phyloP scores from a whole-genome alignment of 345 rosid genomes.

The Pistacia integerrima region DNA sequence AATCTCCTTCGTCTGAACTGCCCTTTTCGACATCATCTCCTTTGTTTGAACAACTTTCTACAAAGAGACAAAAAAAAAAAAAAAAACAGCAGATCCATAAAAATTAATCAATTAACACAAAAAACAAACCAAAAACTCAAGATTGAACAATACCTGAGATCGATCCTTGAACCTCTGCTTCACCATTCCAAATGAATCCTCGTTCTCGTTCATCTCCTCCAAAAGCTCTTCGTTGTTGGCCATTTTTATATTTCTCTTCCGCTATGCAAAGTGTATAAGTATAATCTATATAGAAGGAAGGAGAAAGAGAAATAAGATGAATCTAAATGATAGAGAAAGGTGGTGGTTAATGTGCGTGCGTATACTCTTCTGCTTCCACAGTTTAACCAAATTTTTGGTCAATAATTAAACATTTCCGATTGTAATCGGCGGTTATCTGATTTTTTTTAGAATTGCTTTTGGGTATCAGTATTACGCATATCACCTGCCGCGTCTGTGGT shows the following conservation, averaged over 20 bases:
- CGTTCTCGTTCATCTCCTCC: slow-evolving; percentile 36
- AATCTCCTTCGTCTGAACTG: slow-evolving; percentile 77
- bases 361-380: no score
- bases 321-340: background rate
- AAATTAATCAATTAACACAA: background rate
- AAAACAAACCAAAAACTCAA: slow-evolving; percentile 6
- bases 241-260: slow-evolving; percentile 34
- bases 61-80: background rate
- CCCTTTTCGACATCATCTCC: slow-evolving; percentile 81
- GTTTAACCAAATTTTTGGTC: no score
- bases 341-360: no score
- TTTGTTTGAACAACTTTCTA: slow-evolving; percentile 75
- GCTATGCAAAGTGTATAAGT: no score
- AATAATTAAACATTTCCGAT: no score
- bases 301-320: background rate
- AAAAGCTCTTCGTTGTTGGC: slow-evolving; percentile 41
- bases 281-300: background rate
- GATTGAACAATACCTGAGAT: slow-evolving; percentile 46
- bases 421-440: no score
- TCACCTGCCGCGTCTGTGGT: no score
- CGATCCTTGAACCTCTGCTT: slow-evolving; percentile 60
- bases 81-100: slow-evolving; percentile 23
- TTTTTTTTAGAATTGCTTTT: no score
- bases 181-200: slow-evolving; percentile 40
- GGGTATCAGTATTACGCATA: no score